Percentiles rank a stretch among this genome's conserved stretches.
These are phyloP conservation scores for Trichoderma polysporum DNA, from an alignment of 2,329 filamentous ascomycete species.

Conservation along the genomic window DNA sequence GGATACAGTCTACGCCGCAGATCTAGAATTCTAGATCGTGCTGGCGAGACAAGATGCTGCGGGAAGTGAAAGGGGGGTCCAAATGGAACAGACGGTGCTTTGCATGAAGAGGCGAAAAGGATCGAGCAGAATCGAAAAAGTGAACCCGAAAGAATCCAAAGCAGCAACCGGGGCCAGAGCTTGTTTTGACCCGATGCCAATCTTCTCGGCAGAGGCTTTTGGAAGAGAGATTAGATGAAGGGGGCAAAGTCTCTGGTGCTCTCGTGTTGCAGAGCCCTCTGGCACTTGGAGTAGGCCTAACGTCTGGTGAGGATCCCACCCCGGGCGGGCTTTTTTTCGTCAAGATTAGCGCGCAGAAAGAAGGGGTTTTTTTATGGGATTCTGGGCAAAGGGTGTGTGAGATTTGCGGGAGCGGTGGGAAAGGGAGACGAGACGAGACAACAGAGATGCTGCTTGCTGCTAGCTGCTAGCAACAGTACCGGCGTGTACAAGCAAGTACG, in stretches of 20 bases:
- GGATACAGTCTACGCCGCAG: not conserved
- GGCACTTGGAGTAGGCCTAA: not conserved
- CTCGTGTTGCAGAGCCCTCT: slow-evolving; percentile 17
- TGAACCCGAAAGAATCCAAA: slow-evolving; percentile 1
- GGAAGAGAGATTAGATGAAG: slow-evolving; percentile 6
- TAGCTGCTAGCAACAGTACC: not conserved
- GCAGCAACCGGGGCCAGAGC: not conserved
- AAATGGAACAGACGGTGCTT: not conserved
- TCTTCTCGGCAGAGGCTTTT: not conserved
- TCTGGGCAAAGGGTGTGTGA: slow-evolving; percentile 2
- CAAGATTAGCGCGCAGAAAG: slow-evolving; percentile 18
- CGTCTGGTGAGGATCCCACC: slow-evolving; percentile 9
- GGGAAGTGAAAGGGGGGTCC: not conserved
- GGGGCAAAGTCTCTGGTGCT: slow-evolving; percentile 8
- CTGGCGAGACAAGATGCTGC: not conserved
- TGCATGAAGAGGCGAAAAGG: not conserved
- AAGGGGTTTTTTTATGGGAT: not conserved
- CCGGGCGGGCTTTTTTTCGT: slow-evolving; percentile 4
- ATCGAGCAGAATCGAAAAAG: not conserved
- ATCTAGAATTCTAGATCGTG: not conserved
- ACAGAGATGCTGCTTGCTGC: not conserved
- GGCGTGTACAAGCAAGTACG: not conserved
- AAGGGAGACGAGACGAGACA: not conserved
- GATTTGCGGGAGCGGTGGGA: not conserved
- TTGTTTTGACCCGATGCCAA: not conserved